Percentiles rank a stretch among this genome's conserved stretches.
Evolutionary conservation across 2,329 filamentous ascomycete species (phyloP).

Genomic region (Apiospora koreana): DNA sequence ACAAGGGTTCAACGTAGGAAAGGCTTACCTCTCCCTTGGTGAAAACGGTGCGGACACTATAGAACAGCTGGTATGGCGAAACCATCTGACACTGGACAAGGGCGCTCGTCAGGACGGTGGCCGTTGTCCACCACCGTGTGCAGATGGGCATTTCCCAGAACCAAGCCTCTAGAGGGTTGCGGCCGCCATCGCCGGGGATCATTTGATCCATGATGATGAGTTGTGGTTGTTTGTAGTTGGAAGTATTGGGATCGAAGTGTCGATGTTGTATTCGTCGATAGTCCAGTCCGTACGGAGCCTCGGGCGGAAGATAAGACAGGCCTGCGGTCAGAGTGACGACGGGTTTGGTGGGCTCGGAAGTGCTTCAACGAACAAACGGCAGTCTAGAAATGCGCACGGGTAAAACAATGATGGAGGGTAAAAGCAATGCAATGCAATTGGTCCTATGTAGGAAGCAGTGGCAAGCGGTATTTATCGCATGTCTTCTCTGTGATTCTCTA

Average conservation of each 20-base stretch:
- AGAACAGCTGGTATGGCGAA: conserved; percentile 94
- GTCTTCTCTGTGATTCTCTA: neutral
- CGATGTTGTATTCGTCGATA: neutral
- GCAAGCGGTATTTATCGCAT: neutral
- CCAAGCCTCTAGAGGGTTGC: conserved; percentile 90
- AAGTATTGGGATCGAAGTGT: neutral
- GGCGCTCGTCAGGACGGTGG: conserved; percentile 82
- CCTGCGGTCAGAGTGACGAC: neutral
- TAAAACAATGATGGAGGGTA: neutral
- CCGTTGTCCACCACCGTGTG: conserved; percentile 95
- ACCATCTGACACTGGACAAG: conserved; percentile 92
- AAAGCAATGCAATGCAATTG: neutral
- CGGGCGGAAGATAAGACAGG: conserved; percentile 5
- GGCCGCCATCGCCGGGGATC: conserved; percentile 56
- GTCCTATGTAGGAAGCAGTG: neutral
- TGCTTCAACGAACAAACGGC: neutral
- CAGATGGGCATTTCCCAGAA: conserved; percentile 98
- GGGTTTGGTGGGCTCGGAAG: neutral
- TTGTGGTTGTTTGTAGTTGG: neutral
- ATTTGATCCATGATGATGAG: conserved; percentile 56
- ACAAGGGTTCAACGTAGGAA: neutral
- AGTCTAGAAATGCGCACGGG: conserved; percentile 2
- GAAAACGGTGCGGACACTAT: conserved; percentile 91
- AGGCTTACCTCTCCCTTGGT: conserved; percentile 79
- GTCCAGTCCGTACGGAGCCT: neutral